Evolutionary conservation across 371 early-diverging fungal genomes (phyloP).

Genomic region (Mortierella sp.): DNA sequence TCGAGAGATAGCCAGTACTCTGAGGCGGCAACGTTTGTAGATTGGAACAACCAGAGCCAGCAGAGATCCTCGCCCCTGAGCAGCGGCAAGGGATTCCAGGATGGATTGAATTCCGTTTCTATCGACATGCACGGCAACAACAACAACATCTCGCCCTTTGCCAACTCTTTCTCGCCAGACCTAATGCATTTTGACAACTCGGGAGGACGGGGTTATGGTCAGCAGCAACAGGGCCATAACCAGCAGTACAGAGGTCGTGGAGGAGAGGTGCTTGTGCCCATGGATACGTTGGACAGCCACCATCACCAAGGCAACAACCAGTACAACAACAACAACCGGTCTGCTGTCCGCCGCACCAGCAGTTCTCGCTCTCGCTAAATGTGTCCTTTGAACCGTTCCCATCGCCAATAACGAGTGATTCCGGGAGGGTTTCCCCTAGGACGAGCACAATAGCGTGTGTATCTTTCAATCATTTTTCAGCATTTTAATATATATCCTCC

Average conservation of each 20-base stretch:
- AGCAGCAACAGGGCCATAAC: slow-evolving; percentile 18
- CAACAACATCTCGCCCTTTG: slow-evolving; percentile 15
- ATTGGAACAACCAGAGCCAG: slow-evolving; percentile 30
- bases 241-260: slow-evolving; percentile 10
- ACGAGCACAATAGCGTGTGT: not conserved
- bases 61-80: not conserved
- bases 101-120: slow-evolving; percentile 17
- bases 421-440: too few relatives aligned
- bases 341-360: slow-evolving; percentile 12
- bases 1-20: slow-evolving; percentile 42
- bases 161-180: slow-evolving; percentile 13
- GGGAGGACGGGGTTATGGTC: slow-evolving; percentile 7
- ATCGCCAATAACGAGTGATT: not conserved
- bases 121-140: slow-evolving; percentile 35
- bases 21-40: slow-evolving; percentile 41
- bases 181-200: slow-evolving; percentile 24
- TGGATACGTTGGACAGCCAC: slow-evolving; percentile 37
- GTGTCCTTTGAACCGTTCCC: not conserved
- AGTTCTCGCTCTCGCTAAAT: slow-evolving; percentile 6
- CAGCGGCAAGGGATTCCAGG: slow-evolving; percentile 7
- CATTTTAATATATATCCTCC: slow-evolving; percentile 1
- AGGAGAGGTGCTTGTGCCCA: slow-evolving; percentile 52
- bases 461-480: not conserved
- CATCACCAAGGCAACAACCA: slow-evolving; percentile 4
- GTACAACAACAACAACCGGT: not conserved